phyloP scores from a whole-genome alignment of 257 asterid species.

The Echites panduratus region DNA sequence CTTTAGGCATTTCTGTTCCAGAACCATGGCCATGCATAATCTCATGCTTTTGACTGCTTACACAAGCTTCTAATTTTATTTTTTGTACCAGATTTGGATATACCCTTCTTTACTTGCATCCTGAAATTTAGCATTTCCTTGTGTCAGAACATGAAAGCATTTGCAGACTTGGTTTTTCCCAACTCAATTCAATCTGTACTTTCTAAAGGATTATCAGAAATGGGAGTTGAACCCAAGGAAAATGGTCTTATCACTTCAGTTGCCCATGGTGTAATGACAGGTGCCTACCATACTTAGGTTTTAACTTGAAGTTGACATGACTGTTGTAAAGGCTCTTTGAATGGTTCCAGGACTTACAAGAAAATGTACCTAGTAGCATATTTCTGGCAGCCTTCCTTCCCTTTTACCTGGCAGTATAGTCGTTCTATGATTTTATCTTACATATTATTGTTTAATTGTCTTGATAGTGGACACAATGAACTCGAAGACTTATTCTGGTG shows the following conservation, averaged over 20 bases:
- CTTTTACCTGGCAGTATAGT: background rate
- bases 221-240: constrained; percentile 34
- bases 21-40: background rate
- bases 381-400: background rate
- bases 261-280: constrained; percentile 77
- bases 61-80: background rate
- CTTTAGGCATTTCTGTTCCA: background rate
- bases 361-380: background rate
- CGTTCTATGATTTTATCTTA: background rate
- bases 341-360: background rate
- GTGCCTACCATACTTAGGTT: constrained; percentile 24
- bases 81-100: background rate
- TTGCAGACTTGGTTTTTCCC: constrained; percentile 68
- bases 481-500: background rate
- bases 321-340: background rate
- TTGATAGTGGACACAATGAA: background rate
- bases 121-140: background rate
- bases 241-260: constrained; percentile 69
- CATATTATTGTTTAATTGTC: background rate
- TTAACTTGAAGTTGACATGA: background rate
- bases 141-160: constrained; percentile 76
- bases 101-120: background rate
- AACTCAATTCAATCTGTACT: constrained; percentile 53
- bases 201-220: constrained; percentile 42
- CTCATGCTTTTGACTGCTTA: background rate